Evolutionary conservation across 257 asterid species (phyloP).

Genomic region (Jacaranda mimosifolia): DNA sequence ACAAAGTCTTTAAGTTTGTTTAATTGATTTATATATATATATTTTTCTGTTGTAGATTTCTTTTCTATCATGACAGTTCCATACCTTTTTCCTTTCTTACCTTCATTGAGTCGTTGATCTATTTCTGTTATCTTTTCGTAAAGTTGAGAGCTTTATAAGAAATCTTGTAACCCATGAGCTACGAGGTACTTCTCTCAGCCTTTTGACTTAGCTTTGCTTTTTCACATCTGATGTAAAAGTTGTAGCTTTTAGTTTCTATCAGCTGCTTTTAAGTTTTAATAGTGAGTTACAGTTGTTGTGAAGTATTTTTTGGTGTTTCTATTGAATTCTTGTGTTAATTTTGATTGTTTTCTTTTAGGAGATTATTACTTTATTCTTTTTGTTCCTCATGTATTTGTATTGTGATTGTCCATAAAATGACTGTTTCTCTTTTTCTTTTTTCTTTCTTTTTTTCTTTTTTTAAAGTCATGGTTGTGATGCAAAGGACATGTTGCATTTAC

Average conservation of each 20-base stretch:
- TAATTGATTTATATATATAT: no score
- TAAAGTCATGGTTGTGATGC: conserved; percentile 37
- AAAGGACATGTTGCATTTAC: conserved; percentile 44
- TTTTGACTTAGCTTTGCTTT: conserved; percentile 36
- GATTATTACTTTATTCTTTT: conserved; percentile 20
- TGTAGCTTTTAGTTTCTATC: conserved; percentile 25
- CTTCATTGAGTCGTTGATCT: no score
- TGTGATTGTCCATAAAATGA: not conserved
- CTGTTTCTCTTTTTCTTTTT: not conserved
- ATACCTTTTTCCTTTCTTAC: no score
- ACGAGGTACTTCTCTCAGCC: conserved; percentile 45
- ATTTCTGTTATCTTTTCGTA: no score
- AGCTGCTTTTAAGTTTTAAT: conserved; percentile 29
- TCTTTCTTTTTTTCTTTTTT: not conserved
- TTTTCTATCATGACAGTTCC: no score
- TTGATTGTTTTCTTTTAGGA: conserved; percentile 1
- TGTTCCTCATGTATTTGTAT: conserved; percentile 14
- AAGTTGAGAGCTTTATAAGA: no score
- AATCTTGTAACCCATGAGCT: no score
- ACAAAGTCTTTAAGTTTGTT: no score
- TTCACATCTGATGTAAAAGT: conserved; percentile 28
- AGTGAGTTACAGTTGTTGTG: conserved; percentile 35
- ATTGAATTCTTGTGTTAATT: conserved; percentile 27
- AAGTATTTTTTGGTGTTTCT: conserved; percentile 23
- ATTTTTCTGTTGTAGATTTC: no score